Evolutionary conservation across 345 rosid genomes (phyloP).

Genomic region (thale cress (Arabidopsis thaliana)): DNA sequence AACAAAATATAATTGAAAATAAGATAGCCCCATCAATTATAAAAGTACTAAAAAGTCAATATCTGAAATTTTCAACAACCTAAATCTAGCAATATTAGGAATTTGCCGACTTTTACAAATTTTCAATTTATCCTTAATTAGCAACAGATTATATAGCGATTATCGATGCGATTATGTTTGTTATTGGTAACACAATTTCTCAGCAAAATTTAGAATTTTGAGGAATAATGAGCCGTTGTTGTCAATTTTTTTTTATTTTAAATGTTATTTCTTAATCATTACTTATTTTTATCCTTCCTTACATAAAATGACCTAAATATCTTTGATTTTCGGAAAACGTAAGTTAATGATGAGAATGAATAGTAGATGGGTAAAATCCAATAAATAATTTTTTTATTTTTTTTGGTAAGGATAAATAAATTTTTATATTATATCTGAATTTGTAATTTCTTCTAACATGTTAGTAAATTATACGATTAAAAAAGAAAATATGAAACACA

Average conservation of each 20-base stretch:
- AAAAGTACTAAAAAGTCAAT: conserved; percentile 29
- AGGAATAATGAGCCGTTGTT: neutral
- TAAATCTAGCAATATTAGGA: neutral
- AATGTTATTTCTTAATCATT: neutral
- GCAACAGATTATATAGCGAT: neutral
- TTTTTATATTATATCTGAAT: neutral
- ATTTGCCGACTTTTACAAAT: neutral
- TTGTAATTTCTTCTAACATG: neutral
- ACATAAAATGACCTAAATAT: neutral
- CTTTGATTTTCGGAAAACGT: neutral
- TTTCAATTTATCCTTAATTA: neutral
- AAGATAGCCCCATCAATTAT: conserved; percentile 3
- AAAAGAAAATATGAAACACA: neutral
- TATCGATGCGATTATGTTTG: neutral
- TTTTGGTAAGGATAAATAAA: too few species aligned
- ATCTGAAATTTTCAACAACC: conserved; percentile 28
- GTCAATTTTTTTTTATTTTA: neutral
- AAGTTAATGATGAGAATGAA: neutral
- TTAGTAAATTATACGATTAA: neutral
- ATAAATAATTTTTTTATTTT: neutral
- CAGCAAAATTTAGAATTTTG: neutral
- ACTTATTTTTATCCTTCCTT: neutral
- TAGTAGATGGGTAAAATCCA: neutral
- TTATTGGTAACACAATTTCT: neutral
- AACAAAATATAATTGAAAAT: neutral